A percentile compares a stretch with the other conserved stretches of the same genome.
phyloP scores from a whole-genome alignment of 345 rosid species.

The Populus tremula region DNA sequence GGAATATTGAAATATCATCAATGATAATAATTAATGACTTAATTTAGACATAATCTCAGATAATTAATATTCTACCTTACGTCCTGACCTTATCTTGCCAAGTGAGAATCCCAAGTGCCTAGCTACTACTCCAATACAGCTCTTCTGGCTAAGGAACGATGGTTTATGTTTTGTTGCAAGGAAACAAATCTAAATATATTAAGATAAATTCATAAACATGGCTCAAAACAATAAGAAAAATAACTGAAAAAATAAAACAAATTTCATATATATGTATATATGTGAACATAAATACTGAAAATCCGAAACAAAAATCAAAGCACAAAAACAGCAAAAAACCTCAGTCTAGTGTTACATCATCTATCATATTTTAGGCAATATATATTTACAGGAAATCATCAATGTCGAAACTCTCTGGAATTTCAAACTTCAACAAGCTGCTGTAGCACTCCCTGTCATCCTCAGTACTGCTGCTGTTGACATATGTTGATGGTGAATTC shows the following conservation, averaged over 20 bases:
- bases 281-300: conserved; percentile 17
- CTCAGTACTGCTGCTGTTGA: conserved; percentile 56
- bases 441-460: conserved; percentile 74
- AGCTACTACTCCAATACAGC: background rate
- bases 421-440: conserved; percentile 66
- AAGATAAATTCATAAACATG: background rate
- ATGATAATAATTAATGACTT: background rate
- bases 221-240: background rate
- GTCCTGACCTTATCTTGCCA: background rate
- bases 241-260: conserved; percentile 6
- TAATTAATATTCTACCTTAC: background rate
- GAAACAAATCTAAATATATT: background rate
- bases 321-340: background rate
- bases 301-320: conserved; percentile 1
- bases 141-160: background rate
- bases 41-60: background rate
- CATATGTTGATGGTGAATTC: conserved; percentile 47
- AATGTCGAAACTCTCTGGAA: conserved; percentile 64
- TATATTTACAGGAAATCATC: conserved; percentile 60
- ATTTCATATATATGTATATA: conserved; percentile 14
- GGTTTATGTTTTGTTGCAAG: background rate
- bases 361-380: background rate
- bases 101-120: background rate
- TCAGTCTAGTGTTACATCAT: background rate
- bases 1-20: background rate